Evolutionary conservation across 768 basidiomycete species (phyloP).

Genomic region (Panellus pusillus): DNA sequence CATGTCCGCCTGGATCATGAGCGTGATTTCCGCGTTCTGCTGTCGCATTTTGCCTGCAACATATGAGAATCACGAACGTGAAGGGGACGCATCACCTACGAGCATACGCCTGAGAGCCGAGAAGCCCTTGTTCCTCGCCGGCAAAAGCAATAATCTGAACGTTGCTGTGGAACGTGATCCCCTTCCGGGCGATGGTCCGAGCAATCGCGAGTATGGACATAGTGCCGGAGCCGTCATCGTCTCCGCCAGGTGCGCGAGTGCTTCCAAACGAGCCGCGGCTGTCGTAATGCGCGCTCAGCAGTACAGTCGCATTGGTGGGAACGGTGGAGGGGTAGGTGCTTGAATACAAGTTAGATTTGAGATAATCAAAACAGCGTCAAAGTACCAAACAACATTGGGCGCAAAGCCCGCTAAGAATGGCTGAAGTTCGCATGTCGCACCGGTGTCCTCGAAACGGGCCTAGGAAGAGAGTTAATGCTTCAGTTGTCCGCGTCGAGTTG

Average conservation of each 20-base stretch:
- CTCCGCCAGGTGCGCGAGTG: conserved; percentile 57
- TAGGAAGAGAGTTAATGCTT: not conserved
- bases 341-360: not conserved
- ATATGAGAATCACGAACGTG: not conserved
- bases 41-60: conserved; percentile 56
- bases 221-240: conserved; percentile 59
- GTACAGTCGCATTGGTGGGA: conserved; percentile 61
- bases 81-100: conserved; percentile 45
- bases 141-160: conserved; percentile 85
- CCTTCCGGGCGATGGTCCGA: conserved; percentile 63
- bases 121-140: conserved; percentile 89
- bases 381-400: conserved; percentile 86
- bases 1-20: conserved; percentile 95
- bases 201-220: conserved; percentile 81
- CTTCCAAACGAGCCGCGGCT: conserved; percentile 87
- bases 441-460: conserved; percentile 64
- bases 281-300: conserved; percentile 89
- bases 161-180: conserved; percentile 69
- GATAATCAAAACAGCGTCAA: not conserved
- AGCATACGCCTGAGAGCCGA: conserved; percentile 79
- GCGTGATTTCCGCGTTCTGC: conserved; percentile 61
- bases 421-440: conserved; percentile 69
- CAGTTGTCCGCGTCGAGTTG: not conserved
- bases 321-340: conserved; percentile 61
- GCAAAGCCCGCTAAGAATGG: conserved; percentile 72